phyloP scores from a whole-genome alignment of 257 asterid species.

The Lithospermum erythrorhizon region DNA sequence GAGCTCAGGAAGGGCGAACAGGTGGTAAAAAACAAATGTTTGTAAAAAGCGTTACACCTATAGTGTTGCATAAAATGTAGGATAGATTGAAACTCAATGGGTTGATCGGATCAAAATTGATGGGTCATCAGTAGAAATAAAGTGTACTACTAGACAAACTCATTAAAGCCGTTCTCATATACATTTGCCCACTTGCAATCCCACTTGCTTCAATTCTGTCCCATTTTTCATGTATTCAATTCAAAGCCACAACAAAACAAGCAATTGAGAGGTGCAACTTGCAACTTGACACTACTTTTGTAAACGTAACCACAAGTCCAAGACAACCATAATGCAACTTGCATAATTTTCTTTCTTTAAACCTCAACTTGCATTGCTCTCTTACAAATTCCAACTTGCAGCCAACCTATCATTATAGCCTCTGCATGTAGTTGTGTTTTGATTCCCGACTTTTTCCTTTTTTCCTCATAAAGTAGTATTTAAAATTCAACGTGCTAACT shows the following conservation, averaged over 20 bases:
- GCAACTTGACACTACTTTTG: not conserved
- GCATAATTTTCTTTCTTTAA: not conserved
- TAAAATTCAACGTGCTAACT: not conserved
- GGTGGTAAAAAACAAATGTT: no score
- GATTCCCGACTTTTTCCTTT: not conserved
- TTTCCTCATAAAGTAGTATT: no score
- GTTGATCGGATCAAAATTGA: no score
- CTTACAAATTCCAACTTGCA: not conserved
- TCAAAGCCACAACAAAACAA: not conserved
- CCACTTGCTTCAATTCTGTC: not conserved
- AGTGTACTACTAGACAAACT: not conserved
- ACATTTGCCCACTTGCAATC: not conserved
- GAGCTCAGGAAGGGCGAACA: no score
- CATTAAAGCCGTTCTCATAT: not conserved
- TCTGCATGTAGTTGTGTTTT: not conserved
- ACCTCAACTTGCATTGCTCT: not conserved
- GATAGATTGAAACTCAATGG: no score
- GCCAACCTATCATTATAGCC: not conserved
- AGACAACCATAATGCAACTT: not conserved
- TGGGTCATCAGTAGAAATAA: no score
- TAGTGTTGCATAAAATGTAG: no score
- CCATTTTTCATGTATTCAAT: not conserved
- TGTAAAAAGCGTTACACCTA: no score
- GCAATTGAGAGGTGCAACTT: not conserved
- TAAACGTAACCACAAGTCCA: not conserved